Conservation (phyloP, 345 rosid species). For the Melaleuca quinquenervia region DNA sequence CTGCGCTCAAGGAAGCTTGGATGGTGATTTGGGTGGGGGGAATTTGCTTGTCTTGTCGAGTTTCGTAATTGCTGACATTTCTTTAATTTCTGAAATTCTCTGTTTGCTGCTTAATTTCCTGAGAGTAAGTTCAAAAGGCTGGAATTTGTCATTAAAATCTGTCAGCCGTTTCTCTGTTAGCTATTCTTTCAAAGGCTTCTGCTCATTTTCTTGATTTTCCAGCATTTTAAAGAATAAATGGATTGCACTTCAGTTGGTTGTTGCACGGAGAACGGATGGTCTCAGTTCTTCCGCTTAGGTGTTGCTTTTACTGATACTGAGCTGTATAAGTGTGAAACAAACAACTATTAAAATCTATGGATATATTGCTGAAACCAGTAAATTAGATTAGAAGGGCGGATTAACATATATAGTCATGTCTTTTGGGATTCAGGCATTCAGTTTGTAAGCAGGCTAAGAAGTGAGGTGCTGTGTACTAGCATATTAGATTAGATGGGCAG, state of each 20-base stretch:
- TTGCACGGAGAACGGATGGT: background rate
- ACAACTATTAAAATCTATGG: background rate
- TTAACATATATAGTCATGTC: background rate
- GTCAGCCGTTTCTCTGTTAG: background rate
- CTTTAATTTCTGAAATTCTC: background rate
- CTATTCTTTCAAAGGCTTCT: background rate
- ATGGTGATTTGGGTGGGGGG: background rate
- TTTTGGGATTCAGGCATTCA: background rate
- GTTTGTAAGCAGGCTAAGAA: background rate
- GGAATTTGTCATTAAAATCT: background rate
- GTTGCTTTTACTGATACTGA: background rate
- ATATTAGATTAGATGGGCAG: background rate
- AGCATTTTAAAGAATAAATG: background rate
- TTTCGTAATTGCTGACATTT: background rate
- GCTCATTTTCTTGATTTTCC: background rate
- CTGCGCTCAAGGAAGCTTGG: background rate
- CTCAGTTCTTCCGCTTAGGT: background rate
- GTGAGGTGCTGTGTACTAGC: background rate
- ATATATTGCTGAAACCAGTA: background rate
- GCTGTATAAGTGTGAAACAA: background rate
- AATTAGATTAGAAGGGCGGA: background rate
- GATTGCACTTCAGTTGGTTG: background rate
- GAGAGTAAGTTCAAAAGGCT: background rate
- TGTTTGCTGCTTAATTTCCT: background rate
- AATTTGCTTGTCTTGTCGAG: background rate